Base-by-base conservation (phyloP, 257 asterid species). In the Ligustrum vulgare region DNA sequence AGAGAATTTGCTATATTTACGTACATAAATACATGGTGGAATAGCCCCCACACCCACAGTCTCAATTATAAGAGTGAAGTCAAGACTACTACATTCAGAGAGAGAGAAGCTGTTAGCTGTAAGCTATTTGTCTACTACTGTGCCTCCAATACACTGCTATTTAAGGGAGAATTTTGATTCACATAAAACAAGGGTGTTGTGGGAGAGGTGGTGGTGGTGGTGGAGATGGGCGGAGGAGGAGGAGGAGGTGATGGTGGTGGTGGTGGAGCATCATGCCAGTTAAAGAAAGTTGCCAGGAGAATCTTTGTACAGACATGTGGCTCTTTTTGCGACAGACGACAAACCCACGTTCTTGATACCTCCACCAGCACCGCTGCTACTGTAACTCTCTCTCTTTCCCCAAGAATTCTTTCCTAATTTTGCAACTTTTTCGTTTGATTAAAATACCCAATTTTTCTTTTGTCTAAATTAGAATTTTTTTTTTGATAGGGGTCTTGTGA, bases 231-330 rank as follows among this genome's bases (percentile, higher is more conserved):
- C 80, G 88, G 88, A 56, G 90, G 72, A 69, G 80, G 72, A 37
- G 43, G 49, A 69, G 80, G 70, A 43, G 49, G 49, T n/a, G n/a
- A n/a, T 11, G 49, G 49, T 62, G 81, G 84, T 58, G 65, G 66
- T 35, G 92, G 92, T 54, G 91, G 94, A 78, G 87, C 81, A 31
- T 85, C 90, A 32, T 75, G 88, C 81, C 88, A 80, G 77, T 82
- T 91, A 64, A 91, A 87, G 91, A 88, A 76, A 82, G 98, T 88
- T 65, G 96, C 93, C 67, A 88, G 72, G 91, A 91, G 76, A 86
- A 73, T 93, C 18, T 86, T 91, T 62, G 84, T 85, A 4, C 91
- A 85, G 75, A 86, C 95, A 31, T 91, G 98, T 80, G 91, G 80
- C 70, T 90, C 93, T 71, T 84, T 86, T 80, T 83, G 92, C 75